These are phyloP conservation scores for Cystofilobasidium bisporidii DNA, from an alignment of 768 basidiomycete genomes.

Conservation along the genomic window DNA sequence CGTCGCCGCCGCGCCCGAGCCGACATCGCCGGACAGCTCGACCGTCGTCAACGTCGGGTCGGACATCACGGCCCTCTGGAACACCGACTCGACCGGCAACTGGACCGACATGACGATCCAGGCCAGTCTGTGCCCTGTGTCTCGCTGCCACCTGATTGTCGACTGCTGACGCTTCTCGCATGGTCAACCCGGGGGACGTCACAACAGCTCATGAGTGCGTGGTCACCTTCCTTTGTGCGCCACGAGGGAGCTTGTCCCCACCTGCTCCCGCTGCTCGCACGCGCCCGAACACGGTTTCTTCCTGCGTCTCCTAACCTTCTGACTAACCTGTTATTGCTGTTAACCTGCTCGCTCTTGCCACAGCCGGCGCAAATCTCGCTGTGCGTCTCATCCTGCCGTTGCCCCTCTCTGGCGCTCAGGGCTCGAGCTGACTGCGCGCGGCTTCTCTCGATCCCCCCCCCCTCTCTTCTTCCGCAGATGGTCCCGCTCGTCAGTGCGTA, in stretches of 20 bases:
- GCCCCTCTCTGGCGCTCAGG: neutral
- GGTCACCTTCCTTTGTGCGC: neutral
- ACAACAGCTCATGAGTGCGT: constrained; percentile 27
- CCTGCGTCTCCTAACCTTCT: too few relatives aligned
- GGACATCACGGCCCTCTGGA: constrained; percentile 18
- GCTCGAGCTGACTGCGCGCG: neutral
- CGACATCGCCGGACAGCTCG: constrained; percentile 11
- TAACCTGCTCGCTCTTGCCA: neutral
- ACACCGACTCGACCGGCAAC: constrained; percentile 9
- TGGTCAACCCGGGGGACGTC: neutral
- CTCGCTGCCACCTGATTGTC: too few relatives aligned
- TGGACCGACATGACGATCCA: constrained; percentile 28
- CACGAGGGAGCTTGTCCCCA: too few relatives aligned
- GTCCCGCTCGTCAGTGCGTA: constrained; percentile 6
- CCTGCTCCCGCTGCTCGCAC: too few relatives aligned
- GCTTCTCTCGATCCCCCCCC: neutral
- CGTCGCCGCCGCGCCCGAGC: constrained; percentile 2
- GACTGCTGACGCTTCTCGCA: neutral
- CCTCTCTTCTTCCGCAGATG: neutral
- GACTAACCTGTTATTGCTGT: neutral
- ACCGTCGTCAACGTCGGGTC: constrained; percentile 20
- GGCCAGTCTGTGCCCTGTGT: neutral
- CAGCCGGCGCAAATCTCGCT: neutral
- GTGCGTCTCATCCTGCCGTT: neutral
- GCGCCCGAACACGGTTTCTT: too few relatives aligned